phyloP scores from a whole-genome alignment of 2,329 filamentous ascomycete genomes.

The Xylariaceae sp. region DNA sequence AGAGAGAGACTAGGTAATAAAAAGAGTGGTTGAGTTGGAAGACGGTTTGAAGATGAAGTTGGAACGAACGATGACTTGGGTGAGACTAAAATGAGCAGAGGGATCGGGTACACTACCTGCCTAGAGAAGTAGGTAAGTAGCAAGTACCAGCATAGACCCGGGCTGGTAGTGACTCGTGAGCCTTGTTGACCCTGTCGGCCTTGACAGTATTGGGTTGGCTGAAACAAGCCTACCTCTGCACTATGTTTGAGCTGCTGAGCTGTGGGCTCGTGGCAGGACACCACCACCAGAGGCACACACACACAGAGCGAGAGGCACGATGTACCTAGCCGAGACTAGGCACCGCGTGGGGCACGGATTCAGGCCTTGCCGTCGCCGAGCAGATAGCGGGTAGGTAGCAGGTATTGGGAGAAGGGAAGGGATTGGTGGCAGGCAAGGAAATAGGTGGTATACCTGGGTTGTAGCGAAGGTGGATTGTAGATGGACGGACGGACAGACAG shows the following conservation, averaged over 20 bases:
- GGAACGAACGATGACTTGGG: background rate
- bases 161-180: constrained; percentile 3
- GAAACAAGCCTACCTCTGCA: constrained; percentile 30
- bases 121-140: background rate
- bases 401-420: background rate
- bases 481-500: background rate
- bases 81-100: background rate
- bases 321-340: background rate
- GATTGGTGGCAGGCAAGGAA: background rate
- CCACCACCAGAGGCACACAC: background rate
- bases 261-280: background rate
- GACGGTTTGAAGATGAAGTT: constrained; percentile 5
- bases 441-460: too few species aligned
- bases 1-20: constrained; percentile 4
- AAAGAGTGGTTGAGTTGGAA: constrained; percentile 14
- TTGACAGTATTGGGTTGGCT: constrained; percentile 28
- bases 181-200: constrained; percentile 16
- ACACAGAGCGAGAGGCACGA: background rate
- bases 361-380: background rate
- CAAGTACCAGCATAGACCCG: constrained; percentile 3
- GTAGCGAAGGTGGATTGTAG: too few species aligned
- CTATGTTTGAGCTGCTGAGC: constrained; percentile 31
- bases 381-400: background rate
- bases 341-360: background rate
- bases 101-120: background rate